These are phyloP conservation scores for Podila minutissima DNA, from an alignment of 192 early-diverging fungal species.

Conservation along the genomic window DNA sequence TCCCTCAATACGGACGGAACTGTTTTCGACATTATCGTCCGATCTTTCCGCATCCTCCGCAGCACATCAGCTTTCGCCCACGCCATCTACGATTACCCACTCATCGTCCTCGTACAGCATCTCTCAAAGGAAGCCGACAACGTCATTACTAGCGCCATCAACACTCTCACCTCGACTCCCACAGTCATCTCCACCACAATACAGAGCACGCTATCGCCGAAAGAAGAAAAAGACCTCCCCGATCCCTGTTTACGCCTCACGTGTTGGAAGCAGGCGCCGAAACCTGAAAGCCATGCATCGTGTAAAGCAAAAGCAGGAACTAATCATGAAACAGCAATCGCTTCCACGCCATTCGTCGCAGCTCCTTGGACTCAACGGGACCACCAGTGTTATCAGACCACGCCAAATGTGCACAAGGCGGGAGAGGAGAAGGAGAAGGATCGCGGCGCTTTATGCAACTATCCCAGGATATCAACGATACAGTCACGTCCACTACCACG, in stretches of 20 bases:
- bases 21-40: neutral
- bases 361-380: conserved; percentile 9
- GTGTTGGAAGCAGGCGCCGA: conserved; percentile 12
- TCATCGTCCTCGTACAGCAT: too few species aligned
- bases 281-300: conserved; percentile 14
- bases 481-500: conserved; percentile 29
- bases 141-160: neutral
- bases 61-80: neutral
- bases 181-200: neutral
- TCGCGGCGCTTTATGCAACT: neutral
- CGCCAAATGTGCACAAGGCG: neutral
- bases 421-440: neutral
- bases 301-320: conserved; percentile 3
- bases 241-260: too few species aligned
- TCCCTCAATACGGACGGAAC: neutral
- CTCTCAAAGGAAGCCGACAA: neutral
- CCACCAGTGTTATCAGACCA: neutral
- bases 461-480: conserved; percentile 1
- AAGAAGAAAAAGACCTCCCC: too few species aligned
- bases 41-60: neutral
- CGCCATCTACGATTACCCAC: neutral
- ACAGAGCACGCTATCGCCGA: neutral
- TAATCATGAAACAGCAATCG: neutral
- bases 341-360: conserved; percentile 18
- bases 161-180: neutral